Percentiles rank a stretch among this genome's conserved stretches.
These are phyloP conservation scores for Trichosporon coremiiforme DNA, from an alignment of 1,284 basidiomycete genomes.

Conservation along the genomic window DNA sequence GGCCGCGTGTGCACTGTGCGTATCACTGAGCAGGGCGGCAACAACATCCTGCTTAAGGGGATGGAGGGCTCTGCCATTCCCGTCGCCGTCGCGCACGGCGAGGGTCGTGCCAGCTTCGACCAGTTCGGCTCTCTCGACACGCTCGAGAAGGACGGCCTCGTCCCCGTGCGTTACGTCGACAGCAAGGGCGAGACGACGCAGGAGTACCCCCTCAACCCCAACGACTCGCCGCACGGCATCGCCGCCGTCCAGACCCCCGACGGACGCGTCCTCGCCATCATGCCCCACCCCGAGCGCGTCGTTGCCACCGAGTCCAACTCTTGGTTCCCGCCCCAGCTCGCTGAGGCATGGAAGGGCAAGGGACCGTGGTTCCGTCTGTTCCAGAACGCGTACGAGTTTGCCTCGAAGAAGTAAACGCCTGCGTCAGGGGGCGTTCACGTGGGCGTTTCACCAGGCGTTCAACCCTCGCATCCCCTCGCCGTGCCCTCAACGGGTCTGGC, in stretches of 20 bases:
- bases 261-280: conserved; percentile 87
- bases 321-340: conserved; percentile 71
- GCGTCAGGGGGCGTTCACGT: no score
- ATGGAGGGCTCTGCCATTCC: conserved; percentile 88
- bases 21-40: conserved; percentile 62
- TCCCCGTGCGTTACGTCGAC: conserved; percentile 78
- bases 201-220: conserved; percentile 90
- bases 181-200: conserved; percentile 67
- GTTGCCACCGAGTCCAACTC: conserved; percentile 76
- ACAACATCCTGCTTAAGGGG: conserved; percentile 80
- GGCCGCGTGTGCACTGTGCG: conserved; percentile 79
- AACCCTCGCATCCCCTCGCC: no score
- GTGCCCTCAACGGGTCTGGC: no score
- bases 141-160: conserved; percentile 62
- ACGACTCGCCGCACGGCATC: conserved; percentile 83
- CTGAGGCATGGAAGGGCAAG: conserved; percentile 65
- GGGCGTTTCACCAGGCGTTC: no score
- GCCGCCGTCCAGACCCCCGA: conserved; percentile 83
- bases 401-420: conserved; percentile 18
- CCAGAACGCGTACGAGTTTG: conserved; percentile 72
- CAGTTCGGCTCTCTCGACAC: conserved; percentile 55
- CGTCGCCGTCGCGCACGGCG: conserved; percentile 93
- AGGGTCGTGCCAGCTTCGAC: conserved; percentile 79
- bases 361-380: conserved; percentile 97
- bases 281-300: conserved; percentile 93